Conservation (phyloP, 2,329 filamentous ascomycete genomes). For the Cladosporium sp. region DNA sequence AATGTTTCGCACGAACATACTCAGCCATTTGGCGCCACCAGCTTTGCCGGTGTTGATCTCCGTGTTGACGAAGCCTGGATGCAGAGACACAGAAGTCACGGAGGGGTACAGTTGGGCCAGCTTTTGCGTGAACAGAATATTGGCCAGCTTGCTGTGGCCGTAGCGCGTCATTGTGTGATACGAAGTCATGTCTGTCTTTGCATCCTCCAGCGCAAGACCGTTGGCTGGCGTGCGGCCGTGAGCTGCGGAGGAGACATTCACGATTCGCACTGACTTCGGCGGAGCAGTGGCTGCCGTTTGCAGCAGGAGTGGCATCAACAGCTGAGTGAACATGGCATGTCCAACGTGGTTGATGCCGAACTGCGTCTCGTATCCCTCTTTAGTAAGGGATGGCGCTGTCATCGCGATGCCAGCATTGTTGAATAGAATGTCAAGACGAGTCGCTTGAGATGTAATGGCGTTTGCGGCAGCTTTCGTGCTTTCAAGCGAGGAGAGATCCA, state of each 20-base stretch:
- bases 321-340: constrained; percentile 26
- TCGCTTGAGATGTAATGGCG: constrained; percentile 34
- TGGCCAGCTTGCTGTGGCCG: constrained; percentile 48
- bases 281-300: constrained; percentile 35
- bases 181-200: constrained; percentile 35
- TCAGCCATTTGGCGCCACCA: constrained; percentile 19
- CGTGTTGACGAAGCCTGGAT: constrained; percentile 48
- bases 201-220: constrained; percentile 32
- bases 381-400: constrained; percentile 22
- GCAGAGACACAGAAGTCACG: constrained; percentile 42
- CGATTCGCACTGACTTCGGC: constrained; percentile 42
- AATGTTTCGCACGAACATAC: constrained; percentile 23
- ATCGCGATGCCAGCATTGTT: constrained; percentile 26
- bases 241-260: constrained; percentile 37
- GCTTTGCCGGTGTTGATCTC: constrained; percentile 32
- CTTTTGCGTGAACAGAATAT: constrained; percentile 43
- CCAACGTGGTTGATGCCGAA: constrained; percentile 27
- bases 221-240: constrained; percentile 11
- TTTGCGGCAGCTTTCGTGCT: constrained; percentile 45
- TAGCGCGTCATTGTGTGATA: constrained; percentile 38
- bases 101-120: constrained; percentile 42
- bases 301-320: constrained; percentile 31
- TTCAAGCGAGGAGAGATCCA: constrained; percentile 49
- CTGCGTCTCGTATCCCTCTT: constrained; percentile 25
- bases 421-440: constrained; percentile 34